Evolutionary conservation across 768 basidiomycete genomes (phyloP).

Genomic region (Gloeopeniophorella convolvens): DNA sequence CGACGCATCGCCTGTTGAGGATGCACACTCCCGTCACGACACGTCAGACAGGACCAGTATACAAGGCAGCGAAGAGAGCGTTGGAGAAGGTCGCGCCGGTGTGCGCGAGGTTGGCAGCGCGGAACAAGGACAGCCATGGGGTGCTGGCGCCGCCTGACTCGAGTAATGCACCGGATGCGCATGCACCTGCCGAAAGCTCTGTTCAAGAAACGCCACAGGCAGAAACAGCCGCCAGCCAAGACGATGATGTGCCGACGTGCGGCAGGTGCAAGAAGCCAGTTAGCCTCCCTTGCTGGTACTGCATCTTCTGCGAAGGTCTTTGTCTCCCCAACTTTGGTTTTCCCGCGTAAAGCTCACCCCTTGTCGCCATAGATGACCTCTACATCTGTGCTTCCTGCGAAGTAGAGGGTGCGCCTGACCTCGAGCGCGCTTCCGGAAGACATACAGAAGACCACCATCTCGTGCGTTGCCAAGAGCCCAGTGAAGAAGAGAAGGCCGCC

Average conservation of each 20-base stretch:
- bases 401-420: not conserved
- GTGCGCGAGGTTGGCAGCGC: too few relatives aligned
- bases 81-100: too few relatives aligned
- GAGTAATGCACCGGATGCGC: not conserved
- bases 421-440: not conserved
- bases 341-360: not conserved
- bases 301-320: not conserved
- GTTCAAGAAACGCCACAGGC: not conserved
- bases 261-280: slow-evolving; percentile 20
- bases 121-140: too few relatives aligned
- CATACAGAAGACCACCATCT: not conserved
- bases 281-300: slow-evolving; percentile 4
- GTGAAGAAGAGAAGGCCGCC: not conserved
- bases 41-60: too few relatives aligned
- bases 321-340: too few relatives aligned
- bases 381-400: slow-evolving; percentile 18
- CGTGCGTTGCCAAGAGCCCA: slow-evolving; percentile 3
- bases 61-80: too few relatives aligned
- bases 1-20: slow-evolving; percentile 29
- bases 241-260: slow-evolving; percentile 22
- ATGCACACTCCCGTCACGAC: slow-evolving; percentile 21
- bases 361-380: slow-evolving; percentile 1
- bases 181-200: too few relatives aligned
- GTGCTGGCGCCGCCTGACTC: too few relatives aligned
- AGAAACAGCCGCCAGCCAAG: not conserved